Percentiles rank a stretch among this genome's conserved stretches.
Conservation (phyloP, 352 stramenopile genomes). For the Phytopythium helicoides region DNA sequence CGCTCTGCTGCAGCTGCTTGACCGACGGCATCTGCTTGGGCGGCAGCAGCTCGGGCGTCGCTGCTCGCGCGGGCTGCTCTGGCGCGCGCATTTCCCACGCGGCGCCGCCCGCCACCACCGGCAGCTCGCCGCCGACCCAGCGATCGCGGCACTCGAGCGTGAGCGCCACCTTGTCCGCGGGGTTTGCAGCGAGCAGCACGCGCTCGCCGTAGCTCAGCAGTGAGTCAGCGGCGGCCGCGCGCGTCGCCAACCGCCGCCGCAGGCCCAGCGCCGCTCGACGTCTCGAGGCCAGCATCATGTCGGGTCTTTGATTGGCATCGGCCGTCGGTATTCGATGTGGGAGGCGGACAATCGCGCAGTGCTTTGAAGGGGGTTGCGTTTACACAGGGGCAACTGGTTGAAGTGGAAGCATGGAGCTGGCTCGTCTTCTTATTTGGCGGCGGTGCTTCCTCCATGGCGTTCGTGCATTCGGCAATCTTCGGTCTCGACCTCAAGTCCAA, state of each 20-base stretch:
- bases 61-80: conserved; percentile 40
- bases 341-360: background rate
- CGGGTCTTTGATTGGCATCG: background rate
- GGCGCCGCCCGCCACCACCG: conserved; percentile 21
- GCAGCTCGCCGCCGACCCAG: conserved; percentile 41
- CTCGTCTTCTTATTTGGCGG: conserved; percentile 2
- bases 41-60: conserved; percentile 43
- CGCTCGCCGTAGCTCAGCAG: conserved; percentile 59
- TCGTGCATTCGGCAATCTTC: background rate
- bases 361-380: background rate
- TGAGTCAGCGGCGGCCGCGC: conserved; percentile 22
- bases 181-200: conserved; percentile 47
- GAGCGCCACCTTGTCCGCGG: conserved; percentile 58
- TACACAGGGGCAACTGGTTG: background rate
- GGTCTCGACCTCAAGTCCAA: background rate
- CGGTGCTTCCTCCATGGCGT: too few relatives aligned
- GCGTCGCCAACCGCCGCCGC: background rate
- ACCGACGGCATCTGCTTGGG: conserved; percentile 71
- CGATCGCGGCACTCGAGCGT: conserved; percentile 55
- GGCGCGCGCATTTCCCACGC: conserved; percentile 42
- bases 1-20: conserved; percentile 57
- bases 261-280: too few relatives aligned
- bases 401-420: conserved; percentile 1
- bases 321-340: background rate
- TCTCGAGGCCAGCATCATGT: too few relatives aligned